Evolutionary conservation across 352 stramenopile species (phyloP), one percentile per base, ranked within the genome.

Genomic region (Globisporangium recalcitrans): DNA sequence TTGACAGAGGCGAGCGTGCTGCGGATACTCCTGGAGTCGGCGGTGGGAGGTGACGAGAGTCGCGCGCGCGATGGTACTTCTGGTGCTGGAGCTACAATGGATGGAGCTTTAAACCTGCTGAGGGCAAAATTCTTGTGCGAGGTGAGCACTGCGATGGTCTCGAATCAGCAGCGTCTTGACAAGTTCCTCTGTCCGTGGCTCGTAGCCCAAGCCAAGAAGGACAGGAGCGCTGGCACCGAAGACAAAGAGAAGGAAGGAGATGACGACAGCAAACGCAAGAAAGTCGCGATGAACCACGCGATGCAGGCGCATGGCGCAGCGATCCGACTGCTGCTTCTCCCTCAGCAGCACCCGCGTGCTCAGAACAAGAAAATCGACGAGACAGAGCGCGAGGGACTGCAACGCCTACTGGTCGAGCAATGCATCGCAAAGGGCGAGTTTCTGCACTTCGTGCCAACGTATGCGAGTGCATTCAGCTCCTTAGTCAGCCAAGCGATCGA

Each of bases 171-270:
- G 42, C 71, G 74, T n/a, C 55, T 89, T 58, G 34, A 73, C 13
- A 58, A 42, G 16, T 87, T 90, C 54, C 14, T 91, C 19, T 82
- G 83, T 70, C 77, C 78, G 10, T 91, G 82, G 82, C 56, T 90
- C 19, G 24, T 58, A 8, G 53, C 55, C 1, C 61, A 67, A 34
- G 46, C 61, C 32, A 51, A 32, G 19, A 44, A 29, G 16, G 53
- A n/a, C n/a, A n/a, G 54, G 49, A 53, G 59, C 34, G 27, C 21
- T 2, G 7, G 21, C 13, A 34, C 19, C 3, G n/a, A 42, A 52
- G 19, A 7, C 4, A 40, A 38, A 29, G 54, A 5, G 44, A 46
- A 59, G 29, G 29, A 16, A 8, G n/a, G 3, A 27, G 34, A 31
- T 7, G 6, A 40, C 19, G 29, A 46, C 1, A 27, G 19, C 3